A percentile compares a stretch with the other conserved stretches of the same genome.
Evolutionary conservation across 768 basidiomycete genomes (phyloP).

Genomic region (Postia placenta): DNA sequence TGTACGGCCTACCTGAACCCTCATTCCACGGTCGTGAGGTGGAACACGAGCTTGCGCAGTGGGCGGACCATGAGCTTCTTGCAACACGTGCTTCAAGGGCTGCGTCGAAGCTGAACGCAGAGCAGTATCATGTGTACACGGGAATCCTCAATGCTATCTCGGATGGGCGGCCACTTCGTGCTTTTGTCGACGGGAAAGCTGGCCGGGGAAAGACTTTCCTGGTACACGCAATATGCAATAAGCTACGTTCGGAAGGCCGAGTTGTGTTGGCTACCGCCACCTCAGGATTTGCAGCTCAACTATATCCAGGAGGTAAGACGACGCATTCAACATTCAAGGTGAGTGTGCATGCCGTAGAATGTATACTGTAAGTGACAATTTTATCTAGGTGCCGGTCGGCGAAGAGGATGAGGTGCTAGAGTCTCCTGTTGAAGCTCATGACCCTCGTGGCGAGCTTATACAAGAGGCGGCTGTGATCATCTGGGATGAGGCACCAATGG

Average conservation of each 20-base stretch:
- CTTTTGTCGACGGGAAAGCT: slow-evolving; percentile 34
- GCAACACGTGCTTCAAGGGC: slow-evolving; percentile 7
- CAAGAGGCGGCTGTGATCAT: slow-evolving; percentile 24
- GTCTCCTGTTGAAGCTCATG: slow-evolving; percentile 24
- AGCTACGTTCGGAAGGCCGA: slow-evolving; percentile 19
- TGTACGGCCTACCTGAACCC: slow-evolving; percentile 28
- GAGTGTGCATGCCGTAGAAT: too few species aligned
- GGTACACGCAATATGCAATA: slow-evolving; percentile 28
- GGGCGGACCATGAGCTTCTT: slow-evolving; percentile 12
- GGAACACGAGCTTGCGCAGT: slow-evolving; percentile 21
- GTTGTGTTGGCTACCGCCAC: slow-evolving; percentile 32
- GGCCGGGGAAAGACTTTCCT: slow-evolving; percentile 37
- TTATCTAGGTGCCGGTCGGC: slow-evolving; percentile 26
- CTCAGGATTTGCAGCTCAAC: slow-evolving; percentile 34
- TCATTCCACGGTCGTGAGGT: slow-evolving; percentile 21
- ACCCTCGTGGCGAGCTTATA: slow-evolving; percentile 29
- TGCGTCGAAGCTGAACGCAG: slow-evolving; percentile 15
- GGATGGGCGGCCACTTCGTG: slow-evolving; percentile 10
- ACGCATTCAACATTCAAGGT: slow-evolving; percentile 36
- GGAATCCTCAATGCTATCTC: slow-evolving; percentile 12
- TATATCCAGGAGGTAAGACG: slow-evolving; percentile 32
- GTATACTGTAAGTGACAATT: not conserved
- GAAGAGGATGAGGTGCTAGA: slow-evolving; percentile 26
- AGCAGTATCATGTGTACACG: slow-evolving; percentile 20
- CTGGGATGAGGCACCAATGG: slow-evolving; percentile 41